phyloP scores from a whole-genome alignment of 768 basidiomycete genomes.

The Pholiota conissans region DNA sequence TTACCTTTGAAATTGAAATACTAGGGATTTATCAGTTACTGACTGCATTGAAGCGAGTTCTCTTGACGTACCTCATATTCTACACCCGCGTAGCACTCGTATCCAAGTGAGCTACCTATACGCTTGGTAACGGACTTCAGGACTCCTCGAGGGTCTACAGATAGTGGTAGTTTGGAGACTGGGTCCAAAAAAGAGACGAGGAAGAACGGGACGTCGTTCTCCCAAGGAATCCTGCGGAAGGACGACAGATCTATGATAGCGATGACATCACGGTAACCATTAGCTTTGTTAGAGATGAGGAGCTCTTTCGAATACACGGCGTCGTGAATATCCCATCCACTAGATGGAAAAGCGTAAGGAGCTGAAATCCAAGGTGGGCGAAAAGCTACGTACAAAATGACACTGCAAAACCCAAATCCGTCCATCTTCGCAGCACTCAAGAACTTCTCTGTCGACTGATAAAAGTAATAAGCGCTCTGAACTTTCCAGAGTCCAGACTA shows the following conservation, averaged over 20 bases:
- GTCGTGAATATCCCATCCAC: slow-evolving; percentile 95
- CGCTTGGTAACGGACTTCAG: slow-evolving; percentile 55
- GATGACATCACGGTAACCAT: slow-evolving; percentile 89
- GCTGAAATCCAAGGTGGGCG: too few relatives aligned
- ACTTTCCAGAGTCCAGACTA: background rate
- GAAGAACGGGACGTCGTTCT: slow-evolving; percentile 91
- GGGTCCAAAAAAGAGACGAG: slow-evolving; percentile 90
- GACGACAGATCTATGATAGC: slow-evolving; percentile 87
- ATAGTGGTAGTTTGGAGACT: slow-evolving; percentile 72
- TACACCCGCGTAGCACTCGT: slow-evolving; percentile 78
- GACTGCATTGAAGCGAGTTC: background rate
- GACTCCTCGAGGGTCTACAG: slow-evolving; percentile 85
- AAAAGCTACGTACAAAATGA: slow-evolving; percentile 71
- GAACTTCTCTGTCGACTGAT: slow-evolving; percentile 89
- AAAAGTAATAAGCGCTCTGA: background rate
- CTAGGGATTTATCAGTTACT: slow-evolving; percentile 32
- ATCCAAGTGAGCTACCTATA: slow-evolving; percentile 45
- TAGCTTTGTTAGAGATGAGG: slow-evolving; percentile 85
- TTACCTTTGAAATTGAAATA: slow-evolving; percentile 91
- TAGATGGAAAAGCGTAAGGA: slow-evolving; percentile 25
- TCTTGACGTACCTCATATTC: slow-evolving; percentile 80
- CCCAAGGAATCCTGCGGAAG: slow-evolving; percentile 90
- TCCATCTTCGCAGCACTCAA: slow-evolving; percentile 73
- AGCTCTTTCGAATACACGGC: slow-evolving; percentile 82
- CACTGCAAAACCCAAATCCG: slow-evolving; percentile 93